These are phyloP conservation scores for Exobasidium rhododendri DNA, from an alignment of 1,284 basidiomycete genomes.

Conservation along the genomic window DNA sequence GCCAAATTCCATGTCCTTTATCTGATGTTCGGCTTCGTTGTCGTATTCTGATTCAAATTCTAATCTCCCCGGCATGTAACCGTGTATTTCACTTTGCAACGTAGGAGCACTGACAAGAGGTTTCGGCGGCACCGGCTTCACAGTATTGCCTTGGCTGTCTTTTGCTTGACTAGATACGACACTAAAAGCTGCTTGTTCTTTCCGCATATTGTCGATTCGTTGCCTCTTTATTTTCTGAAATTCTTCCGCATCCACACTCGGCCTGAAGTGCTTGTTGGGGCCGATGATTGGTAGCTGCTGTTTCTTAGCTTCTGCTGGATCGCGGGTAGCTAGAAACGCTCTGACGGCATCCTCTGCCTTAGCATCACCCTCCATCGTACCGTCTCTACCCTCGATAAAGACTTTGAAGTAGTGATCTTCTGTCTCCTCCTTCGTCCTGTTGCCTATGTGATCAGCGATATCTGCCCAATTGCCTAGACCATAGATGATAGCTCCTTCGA, in stretches of 20 bases:
- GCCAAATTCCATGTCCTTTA: constrained; percentile 96
- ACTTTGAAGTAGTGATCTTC: constrained; percentile 81
- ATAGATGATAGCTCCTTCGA: constrained; percentile 83
- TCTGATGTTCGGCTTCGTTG: constrained; percentile 82
- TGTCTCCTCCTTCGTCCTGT: constrained; percentile 89
- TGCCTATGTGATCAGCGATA: constrained; percentile 91
- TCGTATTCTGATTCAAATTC: constrained; percentile 97
- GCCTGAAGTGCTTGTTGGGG: constrained; percentile 37
- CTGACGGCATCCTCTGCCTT: constrained; percentile 31
- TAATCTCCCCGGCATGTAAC: constrained; percentile 89
- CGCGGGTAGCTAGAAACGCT: neutral
- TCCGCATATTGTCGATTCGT: constrained; percentile 45
- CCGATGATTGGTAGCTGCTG: constrained; percentile 34
- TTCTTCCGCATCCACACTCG: constrained; percentile 39
- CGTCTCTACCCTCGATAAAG: constrained; percentile 64
- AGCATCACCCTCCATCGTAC: constrained; percentile 31
- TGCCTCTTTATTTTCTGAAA: constrained; percentile 48
- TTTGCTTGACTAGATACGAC: constrained; percentile 1
- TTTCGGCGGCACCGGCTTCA: constrained; percentile 57
- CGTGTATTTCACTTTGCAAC: constrained; percentile 81
- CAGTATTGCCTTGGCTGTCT: neutral
- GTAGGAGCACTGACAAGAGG: constrained; percentile 87
- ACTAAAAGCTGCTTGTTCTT: constrained; percentile 27
- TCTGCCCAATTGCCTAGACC: constrained; percentile 97
- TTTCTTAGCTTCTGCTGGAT: constrained; percentile 21